These are phyloP conservation scores for Hura crepitans DNA, from an alignment of 441 rosid species.

Conservation along the genomic window DNA sequence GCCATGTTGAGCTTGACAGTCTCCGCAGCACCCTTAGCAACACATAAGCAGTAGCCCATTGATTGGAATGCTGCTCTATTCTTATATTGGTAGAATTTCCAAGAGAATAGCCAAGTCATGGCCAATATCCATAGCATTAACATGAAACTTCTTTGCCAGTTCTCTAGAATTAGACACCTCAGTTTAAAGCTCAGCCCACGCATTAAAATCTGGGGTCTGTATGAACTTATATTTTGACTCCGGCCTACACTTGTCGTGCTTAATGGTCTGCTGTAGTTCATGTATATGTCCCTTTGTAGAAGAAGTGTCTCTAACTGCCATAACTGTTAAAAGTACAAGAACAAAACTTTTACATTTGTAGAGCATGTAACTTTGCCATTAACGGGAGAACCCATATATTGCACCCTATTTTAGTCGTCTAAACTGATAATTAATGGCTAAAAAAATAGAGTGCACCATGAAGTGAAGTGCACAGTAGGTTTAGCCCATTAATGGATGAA, in stretches of 20 bases:
- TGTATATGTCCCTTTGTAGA: conserved; percentile 75
- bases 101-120: conserved; percentile 62
- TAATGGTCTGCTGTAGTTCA: conserved; percentile 83
- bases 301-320: conserved; percentile 96
- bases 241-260: conserved; percentile 66
- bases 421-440: no score
- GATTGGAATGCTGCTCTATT: conserved; percentile 66
- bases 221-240: conserved; percentile 54
- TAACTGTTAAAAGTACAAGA: conserved; percentile 41
- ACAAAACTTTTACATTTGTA: background rate
- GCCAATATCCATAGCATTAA: conserved; percentile 55
- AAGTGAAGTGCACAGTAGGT: no score
- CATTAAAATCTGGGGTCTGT: conserved; percentile 37
- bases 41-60: conserved; percentile 76
- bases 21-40: conserved; percentile 97
- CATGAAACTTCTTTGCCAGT: conserved; percentile 86
- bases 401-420: no score
- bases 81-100: conserved; percentile 83
- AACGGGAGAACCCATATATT: no score
- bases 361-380: background rate
- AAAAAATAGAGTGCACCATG: no score
- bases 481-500: no score
- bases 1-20: conserved; percentile 98
- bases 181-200: conserved; percentile 35
- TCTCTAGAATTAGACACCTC: conserved; percentile 56